phyloP scores from a whole-genome alignment of 352 stramenopile species.

The Phytophthora cryptogea region DNA sequence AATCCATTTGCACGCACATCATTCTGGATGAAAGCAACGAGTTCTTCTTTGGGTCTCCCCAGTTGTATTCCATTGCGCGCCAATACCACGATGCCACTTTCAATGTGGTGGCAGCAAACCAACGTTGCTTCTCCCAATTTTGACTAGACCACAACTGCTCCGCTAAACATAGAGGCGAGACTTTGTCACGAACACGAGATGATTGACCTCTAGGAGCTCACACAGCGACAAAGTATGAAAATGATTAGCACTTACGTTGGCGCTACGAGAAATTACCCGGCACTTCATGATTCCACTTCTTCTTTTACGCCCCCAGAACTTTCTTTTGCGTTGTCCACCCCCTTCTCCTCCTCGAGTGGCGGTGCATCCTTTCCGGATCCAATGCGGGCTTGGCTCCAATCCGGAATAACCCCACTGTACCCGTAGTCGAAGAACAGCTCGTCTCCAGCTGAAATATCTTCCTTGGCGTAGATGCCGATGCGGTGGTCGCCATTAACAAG shows the following conservation, averaged over 20 bases:
- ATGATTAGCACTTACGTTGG: conserved; percentile 3
- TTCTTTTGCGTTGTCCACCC: conserved; percentile 12
- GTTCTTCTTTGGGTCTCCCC: conserved; percentile 83
- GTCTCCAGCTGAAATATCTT: conserved; percentile 85
- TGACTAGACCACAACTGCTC: conserved; percentile 15
- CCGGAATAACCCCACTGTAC: conserved; percentile 79
- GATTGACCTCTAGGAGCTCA: no score
- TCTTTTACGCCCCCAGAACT: conserved; percentile 16
- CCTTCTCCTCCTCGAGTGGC: conserved; percentile 17
- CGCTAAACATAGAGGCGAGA: conserved; percentile 25
- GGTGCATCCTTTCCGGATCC: conserved; percentile 31
- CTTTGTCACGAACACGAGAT: not conserved
- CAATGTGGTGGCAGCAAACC: not conserved
- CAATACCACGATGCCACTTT: not conserved
- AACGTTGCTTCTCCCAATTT: conserved; percentile 17
- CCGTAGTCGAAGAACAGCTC: conserved; percentile 89
- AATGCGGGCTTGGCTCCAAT: conserved; percentile 79
- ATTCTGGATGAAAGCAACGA: conserved; percentile 68
- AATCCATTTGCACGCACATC: conserved; percentile 51
- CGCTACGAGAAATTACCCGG: not conserved
- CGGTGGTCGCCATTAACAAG: conserved; percentile 91
- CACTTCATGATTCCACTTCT: conserved; percentile 13
- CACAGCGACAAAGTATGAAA: not conserved
- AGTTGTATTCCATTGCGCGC: conserved; percentile 79
- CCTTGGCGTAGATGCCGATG: conserved; percentile 94